These are phyloP conservation scores for Hypholoma fasciculare DNA, from an alignment of 768 basidiomycete species.

Conservation along the genomic window DNA sequence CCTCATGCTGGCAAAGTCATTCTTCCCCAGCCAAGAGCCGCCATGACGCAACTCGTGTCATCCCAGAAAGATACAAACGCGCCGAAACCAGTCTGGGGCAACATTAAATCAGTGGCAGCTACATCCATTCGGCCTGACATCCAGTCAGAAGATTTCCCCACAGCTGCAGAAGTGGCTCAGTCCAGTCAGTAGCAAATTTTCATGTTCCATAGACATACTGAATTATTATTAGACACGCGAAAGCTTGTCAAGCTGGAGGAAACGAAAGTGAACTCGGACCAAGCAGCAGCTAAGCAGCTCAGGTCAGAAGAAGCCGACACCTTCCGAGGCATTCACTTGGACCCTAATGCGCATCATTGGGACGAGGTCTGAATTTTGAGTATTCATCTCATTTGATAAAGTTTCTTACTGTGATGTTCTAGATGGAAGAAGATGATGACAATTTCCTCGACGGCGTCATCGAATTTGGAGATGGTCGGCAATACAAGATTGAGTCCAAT, in stretches of 20 bases:
- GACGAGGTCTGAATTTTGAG: constrained; percentile 73
- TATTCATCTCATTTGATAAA: background rate
- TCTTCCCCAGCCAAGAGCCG: constrained; percentile 60
- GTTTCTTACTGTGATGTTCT: constrained; percentile 7
- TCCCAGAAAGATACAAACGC: constrained; percentile 31
- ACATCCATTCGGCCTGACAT: constrained; percentile 40
- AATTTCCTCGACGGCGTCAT: constrained; percentile 88
- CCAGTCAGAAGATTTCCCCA: constrained; percentile 81
- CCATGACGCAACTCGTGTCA: constrained; percentile 27
- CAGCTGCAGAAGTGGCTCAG: constrained; percentile 92
- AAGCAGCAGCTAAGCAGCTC: constrained; percentile 57
- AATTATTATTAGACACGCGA: constrained; percentile 22
- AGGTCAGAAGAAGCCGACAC: constrained; percentile 86
- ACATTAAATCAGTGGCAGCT: constrained; percentile 44
- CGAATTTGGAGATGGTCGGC: constrained; percentile 94
- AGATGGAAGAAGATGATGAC: constrained; percentile 93
- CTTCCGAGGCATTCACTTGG: constrained; percentile 90
- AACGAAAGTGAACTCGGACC: constrained; percentile 49
- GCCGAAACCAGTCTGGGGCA: constrained; percentile 73
- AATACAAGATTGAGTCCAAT: constrained; percentile 76
- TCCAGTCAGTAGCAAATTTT: constrained; percentile 46
- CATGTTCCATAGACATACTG: background rate
- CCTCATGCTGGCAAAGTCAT: constrained; percentile 66
- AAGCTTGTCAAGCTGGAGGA: constrained; percentile 38
- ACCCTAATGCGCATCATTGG: constrained; percentile 96